Percentiles rank a stretch among this genome's conserved stretches.
Conservation (phyloP, 2,329 filamentous ascomycete genomes). For the Leptographium wingfieldii region DNA sequence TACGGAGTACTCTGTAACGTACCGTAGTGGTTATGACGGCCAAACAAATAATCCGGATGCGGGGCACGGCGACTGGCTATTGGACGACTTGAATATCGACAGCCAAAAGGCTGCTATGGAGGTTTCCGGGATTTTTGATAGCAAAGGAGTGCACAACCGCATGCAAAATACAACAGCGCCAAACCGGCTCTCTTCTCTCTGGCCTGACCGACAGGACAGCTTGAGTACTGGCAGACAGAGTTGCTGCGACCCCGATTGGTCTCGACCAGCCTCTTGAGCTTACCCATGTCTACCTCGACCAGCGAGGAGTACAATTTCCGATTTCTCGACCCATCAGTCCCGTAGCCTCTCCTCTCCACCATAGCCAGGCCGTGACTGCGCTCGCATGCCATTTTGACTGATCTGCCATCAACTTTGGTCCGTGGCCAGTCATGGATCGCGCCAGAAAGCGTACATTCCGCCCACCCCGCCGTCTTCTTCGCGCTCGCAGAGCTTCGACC, state of each 20-base stretch:
- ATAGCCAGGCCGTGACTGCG: constrained; percentile 3
- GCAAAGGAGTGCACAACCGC: neutral
- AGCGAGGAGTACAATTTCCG: constrained; percentile 27
- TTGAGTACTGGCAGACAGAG: neutral
- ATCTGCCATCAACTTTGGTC: constrained; percentile 1
- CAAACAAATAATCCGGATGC: constrained; percentile 10
- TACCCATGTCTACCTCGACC: constrained; percentile 32
- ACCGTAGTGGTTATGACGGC: neutral
- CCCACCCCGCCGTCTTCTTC: neutral
- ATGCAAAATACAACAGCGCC: neutral
- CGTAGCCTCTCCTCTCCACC: constrained; percentile 22
- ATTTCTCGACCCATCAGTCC: constrained; percentile 27
- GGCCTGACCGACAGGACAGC: neutral
- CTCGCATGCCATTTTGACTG: constrained; percentile 5
- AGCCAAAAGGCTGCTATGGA: neutral
- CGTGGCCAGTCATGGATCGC: constrained; percentile 46
- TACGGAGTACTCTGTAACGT: no score
- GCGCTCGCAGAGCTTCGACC: neutral
- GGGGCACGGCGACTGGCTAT: neutral
- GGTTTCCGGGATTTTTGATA: neutral
- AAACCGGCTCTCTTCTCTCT: neutral
- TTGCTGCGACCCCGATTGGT: constrained; percentile 4
- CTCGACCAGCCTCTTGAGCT: constrained; percentile 8
- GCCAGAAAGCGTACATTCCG: constrained; percentile 44
- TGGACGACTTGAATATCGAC: neutral